Conservation (phyloP, 306 rosid genomes). For the Comarum palustre region DNA sequence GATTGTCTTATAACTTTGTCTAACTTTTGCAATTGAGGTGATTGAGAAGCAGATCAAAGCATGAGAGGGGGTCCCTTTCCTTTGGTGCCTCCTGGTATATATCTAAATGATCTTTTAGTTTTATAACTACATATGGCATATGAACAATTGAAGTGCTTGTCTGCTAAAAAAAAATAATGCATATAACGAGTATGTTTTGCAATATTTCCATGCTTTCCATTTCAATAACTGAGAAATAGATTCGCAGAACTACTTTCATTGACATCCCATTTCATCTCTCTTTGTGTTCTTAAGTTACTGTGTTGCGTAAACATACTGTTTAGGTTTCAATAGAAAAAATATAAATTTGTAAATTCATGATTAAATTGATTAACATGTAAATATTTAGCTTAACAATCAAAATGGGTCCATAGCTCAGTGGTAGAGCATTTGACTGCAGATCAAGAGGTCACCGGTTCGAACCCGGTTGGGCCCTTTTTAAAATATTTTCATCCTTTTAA, state of each 20-base stretch:
- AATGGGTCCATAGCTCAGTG: conserved; percentile 41
- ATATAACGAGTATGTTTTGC: not conserved
- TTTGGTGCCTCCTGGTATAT: conserved; percentile 72
- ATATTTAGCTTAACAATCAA: not conserved
- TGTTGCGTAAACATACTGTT: too few species aligned
- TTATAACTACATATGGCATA: not conserved
- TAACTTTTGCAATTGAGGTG: conserved; percentile 50
- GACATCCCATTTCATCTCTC: too few species aligned
- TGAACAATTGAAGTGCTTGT: not conserved
- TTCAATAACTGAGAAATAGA: too few species aligned
- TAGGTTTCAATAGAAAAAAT: too few species aligned
- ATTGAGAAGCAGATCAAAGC: conserved; percentile 50
- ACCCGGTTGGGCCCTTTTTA: conserved; percentile 40
- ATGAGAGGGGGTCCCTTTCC: conserved; percentile 63
- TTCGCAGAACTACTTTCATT: too few species aligned
- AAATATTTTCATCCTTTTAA: too few species aligned
- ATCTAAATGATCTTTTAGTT: not conserved
- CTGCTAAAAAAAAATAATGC: not conserved
- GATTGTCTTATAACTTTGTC: conserved; percentile 16
- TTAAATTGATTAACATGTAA: too few species aligned
- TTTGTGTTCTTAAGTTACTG: too few species aligned
- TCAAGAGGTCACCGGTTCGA: conserved; percentile 42
- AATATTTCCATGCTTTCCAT: too few species aligned
- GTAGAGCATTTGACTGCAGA: conserved; percentile 43
- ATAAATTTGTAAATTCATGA: too few species aligned